These are phyloP conservation scores for Apiospora arundinis DNA, from an alignment of 2,329 filamentous ascomycete species.

Conservation along the genomic window DNA sequence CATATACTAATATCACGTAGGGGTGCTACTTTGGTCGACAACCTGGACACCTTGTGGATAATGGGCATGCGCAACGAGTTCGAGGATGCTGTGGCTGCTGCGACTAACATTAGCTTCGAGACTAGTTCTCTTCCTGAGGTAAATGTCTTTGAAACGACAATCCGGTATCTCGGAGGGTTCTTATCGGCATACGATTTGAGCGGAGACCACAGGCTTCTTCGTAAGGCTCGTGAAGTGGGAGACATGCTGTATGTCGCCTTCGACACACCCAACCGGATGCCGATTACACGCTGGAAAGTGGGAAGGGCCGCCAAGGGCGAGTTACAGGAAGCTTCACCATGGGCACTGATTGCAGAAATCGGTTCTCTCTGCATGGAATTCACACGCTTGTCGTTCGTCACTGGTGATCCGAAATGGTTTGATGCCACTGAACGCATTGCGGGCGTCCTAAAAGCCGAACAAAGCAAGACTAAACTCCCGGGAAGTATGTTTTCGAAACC, in stretches of 20 bases:
- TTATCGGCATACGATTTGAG: slow-evolving; percentile 46
- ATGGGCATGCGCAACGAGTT: slow-evolving; percentile 55
- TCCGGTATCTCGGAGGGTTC: slow-evolving; percentile 42
- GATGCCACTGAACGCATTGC: slow-evolving; percentile 40
- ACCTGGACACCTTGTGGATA: slow-evolving; percentile 44
- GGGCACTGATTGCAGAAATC: slow-evolving; percentile 38
- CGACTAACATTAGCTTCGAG: slow-evolving; percentile 50
- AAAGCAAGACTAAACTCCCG: slow-evolving; percentile 43
- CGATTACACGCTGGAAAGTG: slow-evolving; percentile 37
- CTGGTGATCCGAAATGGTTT: slow-evolving; percentile 40
- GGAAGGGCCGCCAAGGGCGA: slow-evolving; percentile 31
- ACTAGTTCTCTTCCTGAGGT: slow-evolving; percentile 37
- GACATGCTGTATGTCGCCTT: slow-evolving; percentile 45
- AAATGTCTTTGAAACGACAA: slow-evolving; percentile 47
- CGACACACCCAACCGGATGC: slow-evolving; percentile 42
- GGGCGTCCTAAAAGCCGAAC: slow-evolving; percentile 33
- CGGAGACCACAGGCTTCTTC: slow-evolving; percentile 41
- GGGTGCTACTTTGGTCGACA: slow-evolving; percentile 53
- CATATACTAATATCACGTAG: not conserved
- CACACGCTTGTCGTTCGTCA: slow-evolving; percentile 39
- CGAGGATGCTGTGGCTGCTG: slow-evolving; percentile 47
- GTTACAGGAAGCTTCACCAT: slow-evolving; percentile 30
- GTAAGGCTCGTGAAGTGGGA: slow-evolving; percentile 48
- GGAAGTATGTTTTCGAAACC: slow-evolving; percentile 38
- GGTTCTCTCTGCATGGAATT: slow-evolving; percentile 41